Evolutionary conservation across 2,329 filamentous ascomycete species (phyloP).

Genomic region (Calonectria pseudoreteaudii): DNA sequence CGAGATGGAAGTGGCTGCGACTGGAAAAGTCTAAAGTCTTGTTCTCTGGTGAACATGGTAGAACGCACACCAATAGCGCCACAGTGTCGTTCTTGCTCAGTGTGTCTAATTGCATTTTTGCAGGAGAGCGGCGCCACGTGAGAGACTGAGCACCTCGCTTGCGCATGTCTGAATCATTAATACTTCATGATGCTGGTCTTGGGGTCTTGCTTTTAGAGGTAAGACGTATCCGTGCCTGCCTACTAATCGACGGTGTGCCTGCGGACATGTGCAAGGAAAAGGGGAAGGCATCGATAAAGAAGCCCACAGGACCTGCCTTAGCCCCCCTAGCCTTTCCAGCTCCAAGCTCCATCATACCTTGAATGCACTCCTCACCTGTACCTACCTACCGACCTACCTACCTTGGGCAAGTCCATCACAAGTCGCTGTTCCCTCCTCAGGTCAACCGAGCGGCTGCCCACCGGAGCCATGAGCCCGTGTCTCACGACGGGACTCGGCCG

Average conservation of each 20-base stretch:
- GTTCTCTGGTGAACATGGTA: constrained; percentile 17
- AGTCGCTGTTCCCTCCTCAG: neutral
- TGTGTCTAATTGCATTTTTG: neutral
- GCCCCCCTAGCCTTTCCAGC: neutral
- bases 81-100: neutral
- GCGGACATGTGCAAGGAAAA: neutral
- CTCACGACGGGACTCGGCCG: constrained; percentile 20
- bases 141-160: neutral
- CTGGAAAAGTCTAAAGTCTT: constrained; percentile 7
- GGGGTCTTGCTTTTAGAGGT: neutral
- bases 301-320: neutral
- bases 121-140: neutral
- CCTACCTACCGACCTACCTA: neutral
- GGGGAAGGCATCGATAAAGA: neutral
- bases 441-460: neutral
- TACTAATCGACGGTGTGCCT: neutral
- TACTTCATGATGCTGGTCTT: neutral
- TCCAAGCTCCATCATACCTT: neutral
- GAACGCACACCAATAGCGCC: neutral
- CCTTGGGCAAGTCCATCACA: neutral
- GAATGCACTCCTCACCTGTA: neutral
- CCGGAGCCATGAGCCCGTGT: neutral
- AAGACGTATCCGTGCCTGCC: neutral
- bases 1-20: constrained; percentile 12
- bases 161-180: constrained; percentile 10